Evolutionary conservation across 2,329 filamentous ascomycete species (phyloP).

Genomic region (Fusarium sp.): DNA sequence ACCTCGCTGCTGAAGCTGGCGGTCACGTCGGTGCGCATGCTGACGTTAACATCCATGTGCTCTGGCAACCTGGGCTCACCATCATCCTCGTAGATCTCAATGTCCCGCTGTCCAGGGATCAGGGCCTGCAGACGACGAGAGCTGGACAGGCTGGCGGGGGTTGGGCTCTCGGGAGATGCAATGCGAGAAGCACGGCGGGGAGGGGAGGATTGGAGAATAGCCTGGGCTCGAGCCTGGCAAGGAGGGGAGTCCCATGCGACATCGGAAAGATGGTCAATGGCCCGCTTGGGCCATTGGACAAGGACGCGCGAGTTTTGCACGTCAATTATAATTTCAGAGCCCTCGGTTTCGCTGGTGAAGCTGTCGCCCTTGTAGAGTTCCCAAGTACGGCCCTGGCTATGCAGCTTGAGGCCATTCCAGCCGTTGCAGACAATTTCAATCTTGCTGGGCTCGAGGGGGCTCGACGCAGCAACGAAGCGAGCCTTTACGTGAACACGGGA

Average conservation of each 20-base stretch:
- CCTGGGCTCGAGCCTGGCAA: constrained; percentile 47
- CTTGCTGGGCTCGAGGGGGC: constrained; percentile 76
- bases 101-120: constrained; percentile 56
- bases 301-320: constrained; percentile 92
- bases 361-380: constrained; percentile 88
- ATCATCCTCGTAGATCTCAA: constrained; percentile 83
- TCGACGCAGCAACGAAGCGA: constrained; percentile 77
- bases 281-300: constrained; percentile 81
- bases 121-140: constrained; percentile 60
- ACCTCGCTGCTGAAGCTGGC: constrained; percentile 68
- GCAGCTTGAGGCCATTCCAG: constrained; percentile 94
- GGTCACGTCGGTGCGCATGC: constrained; percentile 63
- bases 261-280: constrained; percentile 67
- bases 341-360: constrained; percentile 89
- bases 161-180: constrained; percentile 79
- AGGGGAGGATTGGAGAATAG: constrained; percentile 69
- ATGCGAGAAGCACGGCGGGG: constrained; percentile 68
- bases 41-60: constrained; percentile 51
- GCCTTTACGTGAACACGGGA: constrained; percentile 94
- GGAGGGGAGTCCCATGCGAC: constrained; percentile 77
- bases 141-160: constrained; percentile 56
- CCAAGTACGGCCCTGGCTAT: constrained; percentile 88
- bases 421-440: constrained; percentile 92
- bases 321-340: constrained; percentile 92
- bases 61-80: constrained; percentile 64